Base-by-base conservation (phyloP, 192 early-diverging fungal genomes). In the Gamsiella multidivaricata region DNA sequence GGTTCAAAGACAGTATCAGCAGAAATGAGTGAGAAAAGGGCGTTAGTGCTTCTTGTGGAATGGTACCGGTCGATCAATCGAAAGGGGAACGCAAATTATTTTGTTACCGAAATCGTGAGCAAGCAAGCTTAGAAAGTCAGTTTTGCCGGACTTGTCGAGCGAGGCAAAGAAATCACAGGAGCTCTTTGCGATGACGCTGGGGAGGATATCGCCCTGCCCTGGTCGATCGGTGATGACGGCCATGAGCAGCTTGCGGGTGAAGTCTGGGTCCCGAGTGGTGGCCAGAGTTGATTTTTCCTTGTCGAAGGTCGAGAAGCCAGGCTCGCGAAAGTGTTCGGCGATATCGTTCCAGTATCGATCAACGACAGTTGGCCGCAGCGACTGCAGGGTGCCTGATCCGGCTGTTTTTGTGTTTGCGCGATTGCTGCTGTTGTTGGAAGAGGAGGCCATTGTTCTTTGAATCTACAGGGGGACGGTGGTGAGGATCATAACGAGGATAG, bases 141-240 rank as follows among this genome's bases (percentile, higher is more conserved):
- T 70, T 50, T 81, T 84, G 23, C 81, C 85, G 11, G 61, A 54
- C 11, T 61, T 52, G 52, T 87, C 85, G 26, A 90, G 61, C 15
- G 78, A 57, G 54, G 84, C 68, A 69, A 89, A 92, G 20, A 88
- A 54, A 49, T 87, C 85, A 54, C 88, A 89, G 51, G 83, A 85
- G 31, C 69, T 84, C 59, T 88, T 86, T 11, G 86, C 82, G 17
- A 82, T 62, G 31, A 70, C 82, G 47, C 82, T 88, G 33, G 67
- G 83, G 62, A 68, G 76, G 66, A 71, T 84, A 78, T 75, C 88
- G 41, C 66, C 86, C 75, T 82, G 82, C 34, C 47, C 82, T 28
- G 70, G 82, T 69, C 86, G 80, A 69, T 83, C 82, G 3, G 83
- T 75, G 18, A 85, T 85, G 17, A 80, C 79, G 0, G 69, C 69